A percentile compares a stretch with the other conserved stretches of the same genome.
Evolutionary conservation across 1,284 basidiomycete genomes (phyloP).

Genomic region (Tylopilus sp.): DNA sequence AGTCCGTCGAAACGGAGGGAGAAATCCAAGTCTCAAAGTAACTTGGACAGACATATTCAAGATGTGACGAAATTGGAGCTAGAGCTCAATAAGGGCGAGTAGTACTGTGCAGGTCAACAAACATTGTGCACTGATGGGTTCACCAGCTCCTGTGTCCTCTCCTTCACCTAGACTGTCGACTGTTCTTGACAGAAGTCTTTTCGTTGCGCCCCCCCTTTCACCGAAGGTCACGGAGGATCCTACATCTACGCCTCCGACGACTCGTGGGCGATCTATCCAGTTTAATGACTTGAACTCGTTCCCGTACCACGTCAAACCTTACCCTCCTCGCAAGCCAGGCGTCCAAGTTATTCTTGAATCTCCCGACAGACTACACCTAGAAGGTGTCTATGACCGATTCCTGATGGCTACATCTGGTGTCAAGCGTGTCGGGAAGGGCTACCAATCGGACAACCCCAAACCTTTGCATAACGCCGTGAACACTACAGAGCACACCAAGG

Average conservation of each 20-base stretch:
- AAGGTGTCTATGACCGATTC: constrained; percentile 73
- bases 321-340: constrained; percentile 44
- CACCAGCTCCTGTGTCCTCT: constrained; percentile 38
- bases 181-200: constrained; percentile 61
- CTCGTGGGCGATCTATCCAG: constrained; percentile 25
- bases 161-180: constrained; percentile 54
- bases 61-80: constrained; percentile 59
- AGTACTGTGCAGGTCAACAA: neutral
- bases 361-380: constrained; percentile 54
- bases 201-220: constrained; percentile 48
- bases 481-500: constrained; percentile 23
- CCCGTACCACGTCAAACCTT: constrained; percentile 59
- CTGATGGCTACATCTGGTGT: constrained; percentile 74
- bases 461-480: constrained; percentile 28
- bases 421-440: constrained; percentile 69
- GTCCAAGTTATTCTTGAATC: constrained; percentile 45
- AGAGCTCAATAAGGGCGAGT: constrained; percentile 43
- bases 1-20: constrained; percentile 63
- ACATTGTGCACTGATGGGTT: constrained; percentile 1
- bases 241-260: constrained; percentile 28
- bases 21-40: constrained; percentile 61
- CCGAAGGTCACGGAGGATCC: constrained; percentile 23
- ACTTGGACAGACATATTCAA: constrained; percentile 62
- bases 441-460: constrained; percentile 60
- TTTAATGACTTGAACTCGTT: constrained; percentile 55